Conservation (phyloP, 495 filamentous ascomycete species). For the Xylaria castorea region DNA sequence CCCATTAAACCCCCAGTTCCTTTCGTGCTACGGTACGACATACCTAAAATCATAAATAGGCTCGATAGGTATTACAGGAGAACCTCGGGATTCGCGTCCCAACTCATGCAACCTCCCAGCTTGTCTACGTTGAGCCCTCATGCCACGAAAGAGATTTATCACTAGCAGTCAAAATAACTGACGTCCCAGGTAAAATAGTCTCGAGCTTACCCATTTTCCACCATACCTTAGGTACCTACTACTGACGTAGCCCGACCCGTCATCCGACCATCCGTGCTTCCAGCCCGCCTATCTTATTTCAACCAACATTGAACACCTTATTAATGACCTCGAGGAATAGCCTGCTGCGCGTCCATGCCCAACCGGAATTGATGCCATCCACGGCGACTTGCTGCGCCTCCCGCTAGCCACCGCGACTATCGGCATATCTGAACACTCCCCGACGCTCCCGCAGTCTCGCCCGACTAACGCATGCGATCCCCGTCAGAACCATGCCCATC, state of each 20-base stretch:
- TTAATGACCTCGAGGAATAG: slow-evolving; percentile 25
- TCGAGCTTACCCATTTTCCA: not conserved
- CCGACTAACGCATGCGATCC: slow-evolving; percentile 18
- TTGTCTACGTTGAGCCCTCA: not conserved
- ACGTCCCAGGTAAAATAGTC: not conserved
- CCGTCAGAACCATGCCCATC: slow-evolving; percentile 27
- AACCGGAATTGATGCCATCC: slow-evolving; percentile 22
- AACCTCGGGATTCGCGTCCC: not conserved
- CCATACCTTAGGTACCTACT: not conserved
- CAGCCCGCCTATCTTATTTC: not conserved
- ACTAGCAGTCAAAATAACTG: not conserved
- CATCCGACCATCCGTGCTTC: slow-evolving; percentile 1
- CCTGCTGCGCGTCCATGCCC: slow-evolving; percentile 24
- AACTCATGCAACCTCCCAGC: not conserved
- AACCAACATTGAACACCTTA: not conserved
- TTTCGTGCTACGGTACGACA: not conserved
- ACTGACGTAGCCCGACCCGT: slow-evolving; percentile 14
- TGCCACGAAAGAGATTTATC: not conserved
- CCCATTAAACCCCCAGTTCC: slow-evolving; percentile 4
- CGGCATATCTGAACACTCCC: not conserved
- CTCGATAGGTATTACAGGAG: not conserved
- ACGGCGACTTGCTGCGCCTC: slow-evolving; percentile 16
- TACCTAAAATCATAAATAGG: not conserved
- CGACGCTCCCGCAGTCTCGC: slow-evolving; percentile 8
- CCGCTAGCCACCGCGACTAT: slow-evolving; percentile 19